Evolutionary conservation across 345 rosid species (phyloP).

Genomic region (Ceriops zippeliana): DNA sequence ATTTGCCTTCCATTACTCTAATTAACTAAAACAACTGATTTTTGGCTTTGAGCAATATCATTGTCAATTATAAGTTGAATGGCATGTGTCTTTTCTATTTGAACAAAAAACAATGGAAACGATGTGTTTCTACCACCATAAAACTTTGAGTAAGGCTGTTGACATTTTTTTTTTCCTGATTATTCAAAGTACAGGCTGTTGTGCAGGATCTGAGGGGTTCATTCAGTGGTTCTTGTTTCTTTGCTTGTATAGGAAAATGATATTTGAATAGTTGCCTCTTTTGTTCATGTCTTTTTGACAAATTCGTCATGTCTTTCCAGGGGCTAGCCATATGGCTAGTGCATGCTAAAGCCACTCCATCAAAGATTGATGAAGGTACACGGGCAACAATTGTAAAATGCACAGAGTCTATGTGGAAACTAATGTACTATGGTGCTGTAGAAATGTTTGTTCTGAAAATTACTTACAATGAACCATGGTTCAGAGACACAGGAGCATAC

Average conservation of each 20-base stretch:
- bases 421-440: conserved; percentile 62
- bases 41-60: too few species aligned
- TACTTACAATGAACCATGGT: conserved; percentile 68
- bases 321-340: conserved; percentile 63
- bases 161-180: too few species aligned
- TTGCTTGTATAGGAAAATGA: background rate
- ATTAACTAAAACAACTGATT: too few species aligned
- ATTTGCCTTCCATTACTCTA: too few species aligned
- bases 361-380: conserved; percentile 48
- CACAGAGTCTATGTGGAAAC: conserved; percentile 93
- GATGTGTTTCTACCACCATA: too few species aligned
- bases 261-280: background rate
- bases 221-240: background rate
- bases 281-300: conserved; percentile 2
- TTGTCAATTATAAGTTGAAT: too few species aligned
- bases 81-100: too few species aligned
- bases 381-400: conserved; percentile 57
- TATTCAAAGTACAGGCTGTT: too few species aligned
- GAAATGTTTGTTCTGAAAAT: conserved; percentile 58
- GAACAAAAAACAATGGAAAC: too few species aligned
- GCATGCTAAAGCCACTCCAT: conserved; percentile 33
- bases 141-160: too few species aligned
- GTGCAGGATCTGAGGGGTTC: too few species aligned
- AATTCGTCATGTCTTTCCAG: conserved; percentile 34
- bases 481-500: conserved; percentile 48